phyloP scores from a whole-genome alignment of 441 rosid species.

The Arabidopsis lyrata region DNA sequence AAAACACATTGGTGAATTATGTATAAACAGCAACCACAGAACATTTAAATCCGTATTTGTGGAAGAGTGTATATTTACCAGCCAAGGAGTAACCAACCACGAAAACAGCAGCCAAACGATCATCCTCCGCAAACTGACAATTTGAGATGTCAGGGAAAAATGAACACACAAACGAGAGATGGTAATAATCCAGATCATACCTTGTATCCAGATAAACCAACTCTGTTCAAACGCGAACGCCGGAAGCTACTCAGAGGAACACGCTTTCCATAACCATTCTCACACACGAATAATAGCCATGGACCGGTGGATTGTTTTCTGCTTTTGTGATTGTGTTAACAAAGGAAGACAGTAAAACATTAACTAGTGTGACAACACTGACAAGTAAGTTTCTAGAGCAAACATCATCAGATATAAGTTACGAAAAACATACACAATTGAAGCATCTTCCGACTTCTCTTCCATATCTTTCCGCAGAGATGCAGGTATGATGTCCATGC shows the following conservation, averaged over 20 bases:
- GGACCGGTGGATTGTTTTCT: constrained; percentile 67
- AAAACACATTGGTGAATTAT: constrained; percentile 10
- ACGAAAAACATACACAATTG: constrained; percentile 55
- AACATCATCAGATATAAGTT: constrained; percentile 1
- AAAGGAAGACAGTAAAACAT: constrained; percentile 15
- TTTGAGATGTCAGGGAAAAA: constrained; percentile 7
- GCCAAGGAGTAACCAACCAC: constrained; percentile 88
- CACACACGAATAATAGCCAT: constrained; percentile 88
- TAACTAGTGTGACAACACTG: neutral
- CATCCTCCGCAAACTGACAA: constrained; percentile 76
- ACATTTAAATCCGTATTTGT: constrained; percentile 6
- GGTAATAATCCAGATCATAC: constrained; percentile 48
- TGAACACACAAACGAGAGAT: constrained; percentile 5
- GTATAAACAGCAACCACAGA: neutral
- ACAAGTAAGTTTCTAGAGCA: constrained; percentile 4
- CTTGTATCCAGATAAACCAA: constrained; percentile 85
- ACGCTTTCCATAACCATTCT: constrained; percentile 93
- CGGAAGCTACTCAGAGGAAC: constrained; percentile 87
- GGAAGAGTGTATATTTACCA: constrained; percentile 53
- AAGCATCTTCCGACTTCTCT: constrained; percentile 51
- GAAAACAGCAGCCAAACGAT: constrained; percentile 82
- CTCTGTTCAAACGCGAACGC: constrained; percentile 66
- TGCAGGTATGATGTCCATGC: constrained; percentile 89
- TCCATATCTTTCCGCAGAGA: constrained; percentile 62
- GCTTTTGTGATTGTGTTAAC: constrained; percentile 33